Conservation (phyloP, 495 filamentous ascomycete genomes). For the Lindgomyces ingoldianus region DNA sequence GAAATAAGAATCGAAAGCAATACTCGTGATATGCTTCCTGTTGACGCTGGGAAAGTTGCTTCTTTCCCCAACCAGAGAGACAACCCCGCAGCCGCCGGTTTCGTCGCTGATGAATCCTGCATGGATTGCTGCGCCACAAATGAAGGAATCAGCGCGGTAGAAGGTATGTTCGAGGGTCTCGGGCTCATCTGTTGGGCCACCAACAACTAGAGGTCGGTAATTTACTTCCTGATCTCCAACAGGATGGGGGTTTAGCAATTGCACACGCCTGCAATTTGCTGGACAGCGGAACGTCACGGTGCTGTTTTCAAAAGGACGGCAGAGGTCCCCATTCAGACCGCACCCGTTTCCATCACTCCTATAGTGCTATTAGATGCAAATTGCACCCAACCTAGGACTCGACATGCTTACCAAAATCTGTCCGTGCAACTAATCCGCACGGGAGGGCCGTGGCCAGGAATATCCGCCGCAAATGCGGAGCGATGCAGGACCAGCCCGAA, state of each 20-base stretch:
- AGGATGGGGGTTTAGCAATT: constrained; percentile 46
- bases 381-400: neutral
- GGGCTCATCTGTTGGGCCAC: constrained; percentile 43
- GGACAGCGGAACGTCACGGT: constrained; percentile 48
- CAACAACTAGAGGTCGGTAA: constrained; percentile 46
- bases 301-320: constrained; percentile 47
- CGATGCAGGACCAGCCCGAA: constrained; percentile 46
- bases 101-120: constrained; percentile 45
- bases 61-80: constrained; percentile 45
- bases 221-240: constrained; percentile 47
- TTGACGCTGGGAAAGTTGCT: constrained; percentile 39
- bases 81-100: constrained; percentile 47
- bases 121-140: constrained; percentile 49
- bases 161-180: constrained; percentile 31
- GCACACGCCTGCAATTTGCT: constrained; percentile 44
- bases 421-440: constrained; percentile 54
- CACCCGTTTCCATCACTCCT: constrained; percentile 49
- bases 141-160: constrained; percentile 50
- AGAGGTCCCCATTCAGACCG: constrained; percentile 47
- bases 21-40: constrained; percentile 41
- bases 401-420: constrained; percentile 53
- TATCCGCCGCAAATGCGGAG: constrained; percentile 44
- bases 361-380: neutral
- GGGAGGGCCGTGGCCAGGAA: constrained; percentile 44
- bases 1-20: constrained; percentile 48